Conservation (phyloP, 495 filamentous ascomycete species). For the Daldinia childiae region DNA sequence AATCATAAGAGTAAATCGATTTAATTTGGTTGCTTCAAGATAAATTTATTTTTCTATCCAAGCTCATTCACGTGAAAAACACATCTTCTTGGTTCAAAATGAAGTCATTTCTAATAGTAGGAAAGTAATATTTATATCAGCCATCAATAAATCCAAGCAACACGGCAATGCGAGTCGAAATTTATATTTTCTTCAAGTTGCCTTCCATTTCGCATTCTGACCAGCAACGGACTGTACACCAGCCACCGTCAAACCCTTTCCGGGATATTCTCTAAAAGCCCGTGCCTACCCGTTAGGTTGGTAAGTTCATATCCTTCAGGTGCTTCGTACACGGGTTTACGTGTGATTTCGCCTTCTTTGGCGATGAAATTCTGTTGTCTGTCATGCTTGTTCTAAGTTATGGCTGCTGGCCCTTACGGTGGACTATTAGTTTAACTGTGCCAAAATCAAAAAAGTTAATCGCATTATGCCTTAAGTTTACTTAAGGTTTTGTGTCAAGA, state of each 20-base stretch:
- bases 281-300: slow-evolving; percentile 29
- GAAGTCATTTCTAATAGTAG: no score
- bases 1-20: no score
- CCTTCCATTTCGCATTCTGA: slow-evolving; percentile 30
- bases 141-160: no score
- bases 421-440: no score
- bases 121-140: no score
- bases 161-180: background rate
- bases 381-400: slow-evolving; percentile 47
- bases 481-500: no score
- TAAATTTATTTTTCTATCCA: no score
- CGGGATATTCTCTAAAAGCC: slow-evolving; percentile 36
- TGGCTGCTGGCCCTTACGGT: slow-evolving; percentile 43
- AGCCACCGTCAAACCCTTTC: slow-evolving; percentile 44
- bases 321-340: slow-evolving; percentile 36
- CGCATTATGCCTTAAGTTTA: no score
- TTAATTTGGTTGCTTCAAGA: no score
- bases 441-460: no score
- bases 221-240: slow-evolving; percentile 48
- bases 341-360: slow-evolving; percentile 44
- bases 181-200: background rate
- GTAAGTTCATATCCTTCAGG: background rate
- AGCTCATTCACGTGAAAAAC: no score
- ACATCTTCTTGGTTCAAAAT: no score
- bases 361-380: slow-evolving; percentile 45